Percentiles rank a stretch among this genome's conserved stretches.
Conservation (phyloP, 176 grass and related monocot species). For the Oryza punctata region DNA sequence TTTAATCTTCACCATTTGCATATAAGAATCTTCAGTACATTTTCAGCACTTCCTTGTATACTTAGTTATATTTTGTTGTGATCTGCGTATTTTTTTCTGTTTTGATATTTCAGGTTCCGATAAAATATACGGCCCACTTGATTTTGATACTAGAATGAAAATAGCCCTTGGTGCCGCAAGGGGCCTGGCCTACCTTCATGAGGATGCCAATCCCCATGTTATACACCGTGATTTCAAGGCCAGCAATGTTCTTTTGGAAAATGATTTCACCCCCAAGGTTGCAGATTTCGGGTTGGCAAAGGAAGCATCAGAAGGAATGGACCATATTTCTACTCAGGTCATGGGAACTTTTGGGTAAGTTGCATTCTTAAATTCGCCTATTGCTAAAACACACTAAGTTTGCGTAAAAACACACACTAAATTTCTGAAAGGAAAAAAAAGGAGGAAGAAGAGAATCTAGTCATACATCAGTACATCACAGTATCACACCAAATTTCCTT, state of each 20-base stretch:
- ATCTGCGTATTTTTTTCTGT: constrained; percentile 5
- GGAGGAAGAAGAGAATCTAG: neutral
- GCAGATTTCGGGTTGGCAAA: constrained; percentile 92
- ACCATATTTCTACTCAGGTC: constrained; percentile 91
- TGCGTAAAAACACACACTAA: too few species aligned
- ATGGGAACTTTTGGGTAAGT: constrained; percentile 98
- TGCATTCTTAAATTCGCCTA: neutral
- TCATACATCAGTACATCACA: neutral
- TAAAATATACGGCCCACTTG: constrained; percentile 66
- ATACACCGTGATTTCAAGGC: constrained; percentile 97
- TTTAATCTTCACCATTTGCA: neutral
- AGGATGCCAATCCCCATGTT: constrained; percentile 88
- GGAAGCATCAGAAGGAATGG: constrained; percentile 70
- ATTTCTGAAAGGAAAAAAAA: too few species aligned
- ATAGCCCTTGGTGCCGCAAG: constrained; percentile 89
- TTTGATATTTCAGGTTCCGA: constrained; percentile 57
- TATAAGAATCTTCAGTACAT: neutral
- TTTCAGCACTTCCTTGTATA: neutral
- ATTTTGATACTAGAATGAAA: constrained; percentile 84
- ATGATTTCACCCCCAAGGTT: constrained; percentile 89
- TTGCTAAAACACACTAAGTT: neutral
- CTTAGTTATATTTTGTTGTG: neutral
- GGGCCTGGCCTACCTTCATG: constrained; percentile 90
- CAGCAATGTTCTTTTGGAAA: constrained; percentile 87
- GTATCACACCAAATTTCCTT: too few species aligned